Conservation (phyloP, 345 rosid genomes). For the Xanthoceras sorbifolium region DNA sequence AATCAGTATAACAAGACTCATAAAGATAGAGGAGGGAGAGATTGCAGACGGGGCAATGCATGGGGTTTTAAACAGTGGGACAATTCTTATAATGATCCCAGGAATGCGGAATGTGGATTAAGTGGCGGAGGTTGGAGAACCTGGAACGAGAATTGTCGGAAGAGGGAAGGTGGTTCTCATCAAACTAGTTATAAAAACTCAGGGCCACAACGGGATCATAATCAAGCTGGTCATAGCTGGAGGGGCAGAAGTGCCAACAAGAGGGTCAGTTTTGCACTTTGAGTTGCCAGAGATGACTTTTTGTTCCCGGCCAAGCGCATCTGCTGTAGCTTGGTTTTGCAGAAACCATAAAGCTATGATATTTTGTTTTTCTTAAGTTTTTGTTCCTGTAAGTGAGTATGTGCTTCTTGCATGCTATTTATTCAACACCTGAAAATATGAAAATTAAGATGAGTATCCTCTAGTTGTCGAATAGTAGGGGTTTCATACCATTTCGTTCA, state of each 20-base stretch:
- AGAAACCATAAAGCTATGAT: neutral
- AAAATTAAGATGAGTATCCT: neutral
- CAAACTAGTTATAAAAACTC: slow-evolving; percentile 38
- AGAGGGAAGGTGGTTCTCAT: slow-evolving; percentile 49
- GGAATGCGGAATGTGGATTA: slow-evolving; percentile 33
- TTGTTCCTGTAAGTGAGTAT: neutral
- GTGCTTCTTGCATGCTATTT: neutral
- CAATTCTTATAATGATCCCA: slow-evolving; percentile 18
- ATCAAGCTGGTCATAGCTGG: slow-evolving; percentile 32
- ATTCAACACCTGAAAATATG: neutral
- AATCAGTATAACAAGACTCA: slow-evolving; percentile 16
- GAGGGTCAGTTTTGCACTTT: slow-evolving; percentile 45
- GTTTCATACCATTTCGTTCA: neutral
- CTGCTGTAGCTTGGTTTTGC: neutral
- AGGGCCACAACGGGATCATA: slow-evolving; percentile 39
- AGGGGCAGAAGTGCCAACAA: slow-evolving; percentile 33
- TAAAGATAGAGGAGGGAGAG: slow-evolving; percentile 33
- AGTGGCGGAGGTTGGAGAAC: slow-evolving; percentile 39
- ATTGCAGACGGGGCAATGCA: slow-evolving; percentile 23
- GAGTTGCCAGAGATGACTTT: slow-evolving; percentile 19
- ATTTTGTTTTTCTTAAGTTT: neutral
- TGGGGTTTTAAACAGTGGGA: slow-evolving; percentile 34
- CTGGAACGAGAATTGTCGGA: slow-evolving; percentile 38
- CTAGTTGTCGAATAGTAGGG: neutral
- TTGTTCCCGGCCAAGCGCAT: neutral